Base-by-base conservation (phyloP, 352 stramenopile species). In the Pythium vanterpoolii region DNA sequence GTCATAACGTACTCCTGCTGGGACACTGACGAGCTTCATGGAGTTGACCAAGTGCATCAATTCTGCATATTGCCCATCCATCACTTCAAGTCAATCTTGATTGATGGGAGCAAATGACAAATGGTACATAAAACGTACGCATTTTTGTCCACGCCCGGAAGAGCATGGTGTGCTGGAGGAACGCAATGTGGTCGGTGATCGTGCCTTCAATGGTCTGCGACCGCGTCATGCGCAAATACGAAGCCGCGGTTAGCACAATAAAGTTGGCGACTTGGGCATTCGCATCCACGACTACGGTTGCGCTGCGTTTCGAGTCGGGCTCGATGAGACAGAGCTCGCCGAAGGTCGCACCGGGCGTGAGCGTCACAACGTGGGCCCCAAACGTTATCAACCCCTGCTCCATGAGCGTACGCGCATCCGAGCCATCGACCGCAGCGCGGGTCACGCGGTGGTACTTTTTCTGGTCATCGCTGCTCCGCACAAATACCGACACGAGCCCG, bases 321-420 rank as follows among this genome's bases (percentile, higher is more conserved):
- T 93, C 83, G 49, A 94, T 94, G 44, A 94, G 78, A 47, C 84
- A 92, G 19, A 94, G 71, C 68, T 94, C 82, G 42, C 84, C 84
- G 56, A 94, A 92, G 8, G 84, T 94, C 4, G 84, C 84, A 26
- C 84, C 84, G 26, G 84, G 73, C 4, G 75, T 90, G 24, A 94
- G 77, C 43, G 76, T 87, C 40, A 76, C 78, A n/a, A 92, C 82
- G 52, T 89, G 89, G 31, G 59, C 54, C 16, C 84, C 82, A 39
- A 78, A 81, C 31, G 75, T 85, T 33, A 83, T 52, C 5, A 52
- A 60, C 3, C 63, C 60, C 16, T 71, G 40, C 56, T 77, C 71
- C 45, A 78, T 74, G 45, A 86, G 64, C n/a, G 64, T 66, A 16
- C 74, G 67, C 9, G 72, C 74, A 56, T 72, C 76, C 8, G 66